Conservation (phyloP, 1,284 basidiomycete genomes). For the Ceratobasidium theobromae region DNA sequence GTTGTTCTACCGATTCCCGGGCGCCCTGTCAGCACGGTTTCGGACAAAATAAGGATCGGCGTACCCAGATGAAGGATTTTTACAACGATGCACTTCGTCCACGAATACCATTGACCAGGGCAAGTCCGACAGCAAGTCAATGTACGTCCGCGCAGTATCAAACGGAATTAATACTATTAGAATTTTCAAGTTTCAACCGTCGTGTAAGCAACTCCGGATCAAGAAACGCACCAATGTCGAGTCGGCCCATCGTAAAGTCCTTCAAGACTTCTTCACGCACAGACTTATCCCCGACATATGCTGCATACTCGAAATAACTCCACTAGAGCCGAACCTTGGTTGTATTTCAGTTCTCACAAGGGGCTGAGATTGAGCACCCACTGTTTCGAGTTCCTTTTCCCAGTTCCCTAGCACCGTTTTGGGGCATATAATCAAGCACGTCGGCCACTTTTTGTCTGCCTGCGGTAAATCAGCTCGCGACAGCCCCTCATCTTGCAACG, state of each 20-base stretch:
- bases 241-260: slow-evolving; percentile 70
- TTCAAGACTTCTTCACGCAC: slow-evolving; percentile 57
- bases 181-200: slow-evolving; percentile 26
- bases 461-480: slow-evolving; percentile 55
- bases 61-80: slow-evolving; percentile 59
- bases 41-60: neutral
- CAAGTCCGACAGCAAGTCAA: slow-evolving; percentile 62
- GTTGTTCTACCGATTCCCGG: slow-evolving; percentile 50
- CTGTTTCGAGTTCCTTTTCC: slow-evolving; percentile 75
- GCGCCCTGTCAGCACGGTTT: slow-evolving; percentile 12
- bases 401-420: slow-evolving; percentile 78
- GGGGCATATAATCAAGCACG: slow-evolving; percentile 78
- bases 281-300: slow-evolving; percentile 57
- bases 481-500: slow-evolving; percentile 64
- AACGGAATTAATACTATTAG: slow-evolving; percentile 67
- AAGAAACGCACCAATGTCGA: slow-evolving; percentile 64
- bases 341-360: neutral
- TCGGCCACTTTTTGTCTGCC: slow-evolving; percentile 72
- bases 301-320: slow-evolving; percentile 78
- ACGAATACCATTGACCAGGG: slow-evolving; percentile 71
- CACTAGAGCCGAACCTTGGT: slow-evolving; percentile 57
- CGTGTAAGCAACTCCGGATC: neutral
- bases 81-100: slow-evolving; percentile 82
- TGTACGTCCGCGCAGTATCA: slow-evolving; percentile 66
- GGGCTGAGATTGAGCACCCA: slow-evolving; percentile 42